Conservation (phyloP, 2,329 filamentous ascomycete species). For the Colletotrichum sp. region DNA sequence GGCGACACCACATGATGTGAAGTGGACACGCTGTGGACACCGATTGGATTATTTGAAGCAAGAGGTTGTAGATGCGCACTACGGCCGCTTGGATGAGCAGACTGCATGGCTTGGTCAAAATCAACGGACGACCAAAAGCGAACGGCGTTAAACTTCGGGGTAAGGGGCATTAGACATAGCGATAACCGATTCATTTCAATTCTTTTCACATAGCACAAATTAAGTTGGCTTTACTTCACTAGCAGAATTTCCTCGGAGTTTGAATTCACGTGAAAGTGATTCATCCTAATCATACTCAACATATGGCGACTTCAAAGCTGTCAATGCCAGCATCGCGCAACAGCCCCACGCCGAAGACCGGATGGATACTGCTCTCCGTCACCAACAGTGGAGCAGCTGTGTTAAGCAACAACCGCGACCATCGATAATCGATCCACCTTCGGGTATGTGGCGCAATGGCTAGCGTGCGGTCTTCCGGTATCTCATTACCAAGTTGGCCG, state of each 20-base stretch:
- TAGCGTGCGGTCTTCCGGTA: neutral
- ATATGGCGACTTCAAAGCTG: neutral
- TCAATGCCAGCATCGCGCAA: neutral
- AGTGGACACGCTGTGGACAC: slow-evolving; percentile 21
- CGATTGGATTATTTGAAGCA: slow-evolving; percentile 22
- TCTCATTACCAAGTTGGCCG: neutral
- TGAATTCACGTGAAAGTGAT: neutral
- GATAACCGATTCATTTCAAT: neutral
- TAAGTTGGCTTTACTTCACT: neutral
- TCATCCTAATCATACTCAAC: neutral
- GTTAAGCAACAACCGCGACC: neutral
- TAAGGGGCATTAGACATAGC: neutral
- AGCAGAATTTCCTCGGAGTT: neutral
- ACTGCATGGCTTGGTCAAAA: slow-evolving; percentile 8
- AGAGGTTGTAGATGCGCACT: slow-evolving; percentile 17
- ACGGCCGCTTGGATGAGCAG: slow-evolving; percentile 14
- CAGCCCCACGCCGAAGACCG: neutral
- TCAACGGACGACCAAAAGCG: neutral
- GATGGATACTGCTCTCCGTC: neutral
- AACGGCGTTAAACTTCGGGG: neutral
- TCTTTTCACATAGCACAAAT: neutral
- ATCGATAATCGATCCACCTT: neutral
- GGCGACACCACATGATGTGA: slow-evolving; percentile 20
- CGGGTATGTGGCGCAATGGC: neutral
- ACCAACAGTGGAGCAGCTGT: neutral